A percentile compares a stretch with the other conserved stretches of the same genome.
These are phyloP conservation scores for Trichoderma gamsii DNA, from an alignment of 495 filamentous ascomycete genomes.

Conservation along the genomic window DNA sequence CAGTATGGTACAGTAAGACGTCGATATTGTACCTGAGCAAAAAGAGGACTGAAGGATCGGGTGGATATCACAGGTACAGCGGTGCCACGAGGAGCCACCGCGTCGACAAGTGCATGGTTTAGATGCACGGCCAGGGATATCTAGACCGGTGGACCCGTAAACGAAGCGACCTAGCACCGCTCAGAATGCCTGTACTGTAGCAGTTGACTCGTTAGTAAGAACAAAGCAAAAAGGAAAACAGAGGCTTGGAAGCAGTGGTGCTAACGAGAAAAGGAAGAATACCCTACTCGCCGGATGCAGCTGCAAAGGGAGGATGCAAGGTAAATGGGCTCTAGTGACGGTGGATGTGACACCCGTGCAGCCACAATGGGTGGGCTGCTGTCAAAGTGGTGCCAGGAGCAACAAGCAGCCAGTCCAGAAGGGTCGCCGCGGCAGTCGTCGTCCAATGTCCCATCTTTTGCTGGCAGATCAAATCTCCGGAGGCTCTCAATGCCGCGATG, in stretches of 20 bases:
- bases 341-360: neutral
- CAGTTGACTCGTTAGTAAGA: slow-evolving; percentile 4
- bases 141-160: neutral
- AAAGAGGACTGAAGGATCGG: neutral
- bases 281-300: neutral
- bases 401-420: neutral
- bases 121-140: neutral
- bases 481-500: neutral
- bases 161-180: neutral
- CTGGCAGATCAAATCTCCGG: neutral
- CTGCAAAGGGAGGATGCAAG: neutral
- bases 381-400: neutral
- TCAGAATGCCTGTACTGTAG: neutral
- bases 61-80: neutral
- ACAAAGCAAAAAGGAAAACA: neutral
- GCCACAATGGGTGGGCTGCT: neutral
- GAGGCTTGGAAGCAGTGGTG: neutral
- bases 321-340: neutral
- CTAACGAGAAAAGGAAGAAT: neutral
- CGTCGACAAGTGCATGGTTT: neutral
- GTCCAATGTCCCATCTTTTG: neutral
- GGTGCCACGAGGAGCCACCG: slow-evolving; percentile 10
- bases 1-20: neutral
- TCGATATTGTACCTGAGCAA: neutral
- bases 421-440: neutral